Evolutionary conservation across 2,329 filamentous ascomycete species (phyloP).

Genomic region (Tolypocladium cylindrosporum): DNA sequence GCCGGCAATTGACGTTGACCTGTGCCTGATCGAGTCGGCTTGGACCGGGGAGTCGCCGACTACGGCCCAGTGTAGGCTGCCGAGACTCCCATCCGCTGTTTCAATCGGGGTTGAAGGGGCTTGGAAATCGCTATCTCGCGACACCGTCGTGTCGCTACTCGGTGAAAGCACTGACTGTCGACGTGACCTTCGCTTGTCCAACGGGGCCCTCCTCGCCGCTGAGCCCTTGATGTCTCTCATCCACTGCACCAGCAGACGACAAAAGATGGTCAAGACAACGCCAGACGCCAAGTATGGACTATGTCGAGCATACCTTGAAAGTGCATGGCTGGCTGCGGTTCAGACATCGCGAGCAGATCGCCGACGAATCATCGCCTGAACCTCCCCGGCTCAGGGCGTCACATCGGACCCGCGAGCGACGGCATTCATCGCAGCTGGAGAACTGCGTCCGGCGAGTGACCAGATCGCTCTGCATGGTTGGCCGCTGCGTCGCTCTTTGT

Average conservation of each 20-base stretch:
- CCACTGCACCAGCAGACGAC: background rate
- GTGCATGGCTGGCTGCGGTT: slow-evolving; percentile 16
- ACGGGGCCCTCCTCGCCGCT: background rate
- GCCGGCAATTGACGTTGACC: background rate
- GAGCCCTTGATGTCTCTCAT: slow-evolving; percentile 3
- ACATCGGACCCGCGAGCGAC: slow-evolving; percentile 19
- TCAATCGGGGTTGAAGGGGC: background rate
- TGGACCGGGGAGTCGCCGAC: background rate
- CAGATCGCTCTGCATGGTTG: slow-evolving; percentile 7
- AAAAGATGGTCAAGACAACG: background rate
- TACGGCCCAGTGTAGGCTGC: background rate
- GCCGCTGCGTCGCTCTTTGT: too few relatives aligned
- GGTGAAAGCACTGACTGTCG: background rate
- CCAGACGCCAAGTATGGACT: background rate
- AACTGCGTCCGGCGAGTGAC: slow-evolving; percentile 23
- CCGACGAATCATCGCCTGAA: slow-evolving; percentile 53
- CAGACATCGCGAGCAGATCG: slow-evolving; percentile 54
- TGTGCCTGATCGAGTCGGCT: background rate
- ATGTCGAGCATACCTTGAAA: slow-evolving; percentile 14
- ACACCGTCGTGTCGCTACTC: background rate
- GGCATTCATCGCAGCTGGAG: slow-evolving; percentile 22
- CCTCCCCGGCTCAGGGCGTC: slow-evolving; percentile 12
- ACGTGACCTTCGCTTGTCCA: slow-evolving; percentile 1
- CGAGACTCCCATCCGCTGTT: background rate
- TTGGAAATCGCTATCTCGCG: background rate